Evolutionary conservation across 305 asterid species (phyloP), one percentile per base, ranked within the genome.

Genomic region (Nicotiana rustica): DNA sequence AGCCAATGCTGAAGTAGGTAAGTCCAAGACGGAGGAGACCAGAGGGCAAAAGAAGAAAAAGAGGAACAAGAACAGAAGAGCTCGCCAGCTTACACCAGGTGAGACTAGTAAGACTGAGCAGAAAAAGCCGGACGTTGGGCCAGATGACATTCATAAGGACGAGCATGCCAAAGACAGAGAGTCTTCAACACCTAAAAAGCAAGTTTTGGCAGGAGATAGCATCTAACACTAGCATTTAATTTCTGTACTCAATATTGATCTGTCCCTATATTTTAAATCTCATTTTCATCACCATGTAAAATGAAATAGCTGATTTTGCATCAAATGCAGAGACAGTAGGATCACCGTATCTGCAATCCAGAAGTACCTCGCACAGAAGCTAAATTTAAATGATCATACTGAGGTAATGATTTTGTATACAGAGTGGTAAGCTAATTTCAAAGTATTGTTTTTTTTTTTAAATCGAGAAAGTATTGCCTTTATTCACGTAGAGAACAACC

Each of bases 301-400:
- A 64, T 64, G 68, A 64, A 64, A 64, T 64, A 15, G 4, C 14
- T 64, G 36, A 62, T 64, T 64, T 64, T 64, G 36, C 68, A 62
- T 55, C 64, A 57, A 4, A 29, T n/a, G 77, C 77, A 68, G 77
- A 13, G 47, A 44, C 18, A 44, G 21, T 7, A 68, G 55, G 25
- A 68, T 68, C 29, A 36, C 55, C 3, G 77, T 68, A 68, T 68
- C 55, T 68, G 31, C 5, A 44, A 68, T 68, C 77, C 77, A 68
- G 49, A 33, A 14, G 18, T 68, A 68, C 55, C n/a, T 68, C 77
- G 49, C 18, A 29, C 52, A 68, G 44, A 68, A 68, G 77, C 55
- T 68, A 14, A 68, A 36, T 14, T 4, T 68, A 18, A 35, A 68
- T 35, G 55, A 68, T 44, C 49, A 15, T 25, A 70, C 78, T 8